Conservation (phyloP, 1,284 basidiomycete species). For the Agroathelia rolfsii region DNA sequence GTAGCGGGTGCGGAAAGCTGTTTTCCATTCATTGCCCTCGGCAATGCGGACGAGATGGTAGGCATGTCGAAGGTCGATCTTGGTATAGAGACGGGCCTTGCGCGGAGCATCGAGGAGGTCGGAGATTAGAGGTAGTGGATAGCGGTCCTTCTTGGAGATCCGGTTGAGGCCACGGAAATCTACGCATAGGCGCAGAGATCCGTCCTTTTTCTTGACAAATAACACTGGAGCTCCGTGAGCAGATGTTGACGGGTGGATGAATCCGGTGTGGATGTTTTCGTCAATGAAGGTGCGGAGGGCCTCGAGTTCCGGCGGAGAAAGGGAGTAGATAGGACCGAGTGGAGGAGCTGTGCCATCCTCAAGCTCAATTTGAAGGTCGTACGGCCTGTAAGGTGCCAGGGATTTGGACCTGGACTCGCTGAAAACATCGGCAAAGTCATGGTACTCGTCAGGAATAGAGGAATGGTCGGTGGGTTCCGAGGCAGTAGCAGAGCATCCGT, state of each 20-base stretch:
- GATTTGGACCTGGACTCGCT: conserved; percentile 5
- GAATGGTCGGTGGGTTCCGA: not conserved
- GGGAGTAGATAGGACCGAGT: conserved; percentile 15
- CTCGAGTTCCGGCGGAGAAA: conserved; percentile 14
- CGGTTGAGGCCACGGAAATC: conserved; percentile 26
- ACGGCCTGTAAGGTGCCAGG: conserved; percentile 17
- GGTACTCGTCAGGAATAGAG: conserved; percentile 8
- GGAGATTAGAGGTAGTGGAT: conserved; percentile 21
- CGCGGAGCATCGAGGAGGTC: conserved; percentile 21
- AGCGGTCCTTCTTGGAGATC: conserved; percentile 16
- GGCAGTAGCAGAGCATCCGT: not conserved
- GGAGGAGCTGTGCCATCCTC: conserved; percentile 13
- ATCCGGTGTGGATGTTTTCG: conserved; percentile 15
- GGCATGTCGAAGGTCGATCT: conserved; percentile 20
- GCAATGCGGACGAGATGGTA: conserved; percentile 22
- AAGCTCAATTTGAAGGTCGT: conserved; percentile 15
- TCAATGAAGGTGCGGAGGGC: conserved; percentile 13
- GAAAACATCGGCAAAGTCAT: conserved; percentile 11
- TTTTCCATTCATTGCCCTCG: conserved; percentile 22
- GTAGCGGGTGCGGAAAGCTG: conserved; percentile 22
- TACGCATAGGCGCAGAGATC: conserved; percentile 21
- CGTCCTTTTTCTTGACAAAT: conserved; percentile 31
- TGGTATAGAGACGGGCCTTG: conserved; percentile 18
- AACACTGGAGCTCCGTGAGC: conserved; percentile 21
- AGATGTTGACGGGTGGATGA: conserved; percentile 12